phyloP scores from a whole-genome alignment of 2,329 filamentous ascomycete species.

The Annulohypoxylon truncatum region DNA sequence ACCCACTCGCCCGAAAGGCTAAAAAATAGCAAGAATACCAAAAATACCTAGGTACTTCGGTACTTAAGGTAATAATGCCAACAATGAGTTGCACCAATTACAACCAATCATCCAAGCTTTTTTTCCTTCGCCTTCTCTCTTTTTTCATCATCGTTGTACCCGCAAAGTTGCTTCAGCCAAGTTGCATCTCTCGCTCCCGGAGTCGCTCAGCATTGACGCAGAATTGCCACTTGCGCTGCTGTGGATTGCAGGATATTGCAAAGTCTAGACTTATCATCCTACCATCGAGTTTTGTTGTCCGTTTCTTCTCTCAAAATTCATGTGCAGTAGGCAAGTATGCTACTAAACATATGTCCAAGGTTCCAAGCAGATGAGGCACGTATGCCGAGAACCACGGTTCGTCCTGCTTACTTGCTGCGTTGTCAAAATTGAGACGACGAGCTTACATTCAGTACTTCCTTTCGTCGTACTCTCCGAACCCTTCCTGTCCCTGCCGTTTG shows the following conservation, averaged over 20 bases:
- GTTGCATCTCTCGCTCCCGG: conserved; percentile 31
- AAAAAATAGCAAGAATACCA: conserved; percentile 1
- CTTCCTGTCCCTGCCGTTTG: not conserved
- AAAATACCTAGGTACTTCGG: not conserved
- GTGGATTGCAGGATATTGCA: conserved; percentile 22
- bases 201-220: conserved; percentile 31
- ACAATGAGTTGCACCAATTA: conserved; percentile 31
- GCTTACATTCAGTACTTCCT: conserved; percentile 6
- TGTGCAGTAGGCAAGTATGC: not conserved
- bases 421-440: conserved; percentile 29
- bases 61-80: conserved; percentile 25
- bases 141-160: conserved; percentile 9
- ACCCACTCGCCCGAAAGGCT: conserved; percentile 4
- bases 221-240: conserved; percentile 34
- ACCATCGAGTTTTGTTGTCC: conserved; percentile 16
- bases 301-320: conserved; percentile 3
- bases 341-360: conserved; percentile 14
- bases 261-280: conserved; percentile 30
- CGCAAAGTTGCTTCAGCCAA: conserved; percentile 12
- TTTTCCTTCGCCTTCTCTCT: conserved; percentile 21
- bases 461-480: conserved; percentile 2
- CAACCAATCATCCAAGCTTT: conserved; percentile 31
- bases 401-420: conserved; percentile 34
- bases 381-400: conserved; percentile 37
- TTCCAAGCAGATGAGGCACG: conserved; percentile 20